A percentile compares a stretch with the other conserved stretches of the same genome.
These are phyloP conservation scores for Apiotrichum gamsii DNA, from an alignment of 1,284 basidiomycete species.

Conservation along the genomic window DNA sequence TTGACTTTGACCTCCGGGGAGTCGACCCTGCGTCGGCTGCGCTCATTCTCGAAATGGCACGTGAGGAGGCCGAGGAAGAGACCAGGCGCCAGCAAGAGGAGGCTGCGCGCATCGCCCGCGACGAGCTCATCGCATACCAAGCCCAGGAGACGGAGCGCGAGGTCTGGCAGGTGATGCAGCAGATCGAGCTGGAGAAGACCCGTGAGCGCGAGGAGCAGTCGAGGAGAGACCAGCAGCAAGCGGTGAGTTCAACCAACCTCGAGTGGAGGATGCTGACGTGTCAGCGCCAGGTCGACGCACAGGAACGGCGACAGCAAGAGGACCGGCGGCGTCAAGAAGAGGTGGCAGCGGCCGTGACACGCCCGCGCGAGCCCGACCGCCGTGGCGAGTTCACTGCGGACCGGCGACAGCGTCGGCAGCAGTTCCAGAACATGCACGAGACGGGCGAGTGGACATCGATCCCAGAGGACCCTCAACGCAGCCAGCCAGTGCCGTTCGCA, in stretches of 20 bases:
- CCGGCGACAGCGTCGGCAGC: conserved; percentile 18
- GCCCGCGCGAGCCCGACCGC: no score
- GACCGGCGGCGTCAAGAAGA: not conserved
- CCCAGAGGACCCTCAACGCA: not conserved
- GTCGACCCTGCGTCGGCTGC: conserved; percentile 4
- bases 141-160: conserved; percentile 44
- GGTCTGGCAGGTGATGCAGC: conserved; percentile 17
- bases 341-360: not conserved
- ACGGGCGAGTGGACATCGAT: not conserved
- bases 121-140: conserved; percentile 36
- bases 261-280: conserved; percentile 32
- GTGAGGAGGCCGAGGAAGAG: conserved; percentile 32
- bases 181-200: not conserved
- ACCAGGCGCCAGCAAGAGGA: conserved; percentile 12
- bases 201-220: not conserved
- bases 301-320: conserved; percentile 18
- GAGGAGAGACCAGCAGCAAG: not conserved
- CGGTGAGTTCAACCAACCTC: not conserved
- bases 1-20: not conserved
- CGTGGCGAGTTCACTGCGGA: conserved; percentile 22
- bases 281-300: conserved; percentile 32
- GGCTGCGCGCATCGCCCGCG: conserved; percentile 18
- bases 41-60: conserved; percentile 22
- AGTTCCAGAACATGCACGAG: conserved; percentile 6
- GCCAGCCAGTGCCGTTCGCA: no score